Evolutionary conservation across 495 filamentous ascomycete genomes (phyloP).

Genomic region (Pyrenula massariospora): DNA sequence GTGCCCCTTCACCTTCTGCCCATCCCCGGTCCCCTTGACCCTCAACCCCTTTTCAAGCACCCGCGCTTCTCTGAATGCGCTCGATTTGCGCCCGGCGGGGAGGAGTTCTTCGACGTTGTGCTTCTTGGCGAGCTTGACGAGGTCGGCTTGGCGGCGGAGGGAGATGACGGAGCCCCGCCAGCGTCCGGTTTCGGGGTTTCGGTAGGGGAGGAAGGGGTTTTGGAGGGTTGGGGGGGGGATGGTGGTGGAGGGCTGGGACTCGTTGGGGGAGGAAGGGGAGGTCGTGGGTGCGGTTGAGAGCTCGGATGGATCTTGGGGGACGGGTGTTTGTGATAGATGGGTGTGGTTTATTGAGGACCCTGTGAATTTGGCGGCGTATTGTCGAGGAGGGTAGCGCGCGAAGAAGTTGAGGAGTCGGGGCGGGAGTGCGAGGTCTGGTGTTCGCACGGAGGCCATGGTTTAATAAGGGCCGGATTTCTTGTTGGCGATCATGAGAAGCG

Average conservation of each 20-base stretch:
- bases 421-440: conserved; percentile 30
- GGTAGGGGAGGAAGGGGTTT: conserved; percentile 67
- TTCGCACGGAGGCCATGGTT: conserved; percentile 17
- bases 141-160: conserved; percentile 76
- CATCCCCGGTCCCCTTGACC: conserved; percentile 83
- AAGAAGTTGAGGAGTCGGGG: conserved; percentile 76
- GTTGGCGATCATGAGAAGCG: conserved; percentile 4
- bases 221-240: conserved; percentile 25
- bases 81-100: conserved; percentile 65
- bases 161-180: conserved; percentile 77
- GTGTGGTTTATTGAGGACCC: conserved; percentile 15
- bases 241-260: conserved; percentile 4
- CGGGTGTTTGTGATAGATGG: conserved; percentile 25
- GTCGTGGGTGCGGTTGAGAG: conserved; percentile 12
- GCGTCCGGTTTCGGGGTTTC: conserved; percentile 57
- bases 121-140: conserved; percentile 73
- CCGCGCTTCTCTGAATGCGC: conserved; percentile 51
- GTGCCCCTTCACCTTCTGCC: conserved; percentile 91
- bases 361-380: conserved; percentile 19
- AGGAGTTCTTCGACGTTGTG: conserved; percentile 77
- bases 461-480: no score
- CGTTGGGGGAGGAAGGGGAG: conserved; percentile 16
- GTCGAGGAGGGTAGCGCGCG: conserved; percentile 67
- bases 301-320: conserved; percentile 13
- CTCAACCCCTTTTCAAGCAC: conserved; percentile 61